Conservation (phyloP, 768 basidiomycete species). For the Paxillus ammoniavirescens region DNA sequence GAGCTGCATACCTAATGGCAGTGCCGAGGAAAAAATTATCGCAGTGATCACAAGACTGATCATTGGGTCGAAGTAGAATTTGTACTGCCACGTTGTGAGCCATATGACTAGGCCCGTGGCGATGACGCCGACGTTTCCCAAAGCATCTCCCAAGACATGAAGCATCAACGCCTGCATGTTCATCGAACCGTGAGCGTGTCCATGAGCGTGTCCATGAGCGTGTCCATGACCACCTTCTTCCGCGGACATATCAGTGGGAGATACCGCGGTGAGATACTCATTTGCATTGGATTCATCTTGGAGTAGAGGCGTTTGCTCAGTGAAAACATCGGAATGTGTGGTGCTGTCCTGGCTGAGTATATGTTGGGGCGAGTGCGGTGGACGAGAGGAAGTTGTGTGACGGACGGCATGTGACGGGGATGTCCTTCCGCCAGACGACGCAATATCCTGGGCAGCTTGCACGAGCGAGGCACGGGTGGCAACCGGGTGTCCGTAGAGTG, state of each 20-base stretch:
- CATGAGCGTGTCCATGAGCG: conserved; percentile 15
- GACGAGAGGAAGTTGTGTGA: conserved; percentile 23
- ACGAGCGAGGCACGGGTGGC: conserved; percentile 72
- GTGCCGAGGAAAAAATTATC: conserved; percentile 94
- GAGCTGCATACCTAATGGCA: conserved; percentile 71
- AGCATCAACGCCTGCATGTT: conserved; percentile 96
- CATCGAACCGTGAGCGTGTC: conserved; percentile 73
- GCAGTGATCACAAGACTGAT: conserved; percentile 93
- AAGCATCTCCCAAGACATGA: conserved; percentile 94
- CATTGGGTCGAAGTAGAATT: conserved; percentile 89
- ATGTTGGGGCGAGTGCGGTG: conserved; percentile 13
- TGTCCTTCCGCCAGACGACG: conserved; percentile 29
- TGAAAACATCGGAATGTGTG: conserved; percentile 6
- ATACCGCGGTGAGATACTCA: background rate
- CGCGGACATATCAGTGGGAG: conserved; percentile 15
- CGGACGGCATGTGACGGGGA: conserved; percentile 8
- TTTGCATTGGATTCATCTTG: conserved; percentile 10
- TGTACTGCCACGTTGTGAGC: conserved; percentile 81
- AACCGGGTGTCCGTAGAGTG: conserved; percentile 72
- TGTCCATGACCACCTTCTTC: conserved; percentile 11
- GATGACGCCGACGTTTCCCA: conserved; percentile 98
- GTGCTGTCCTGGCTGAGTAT: background rate
- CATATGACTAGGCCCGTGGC: conserved; percentile 93
- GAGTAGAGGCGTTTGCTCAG: conserved; percentile 50
- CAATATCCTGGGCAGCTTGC: conserved; percentile 83